Evolutionary conservation across 2,329 filamentous ascomycete species (phyloP).

Genomic region (Aspergillus candidus): DNA sequence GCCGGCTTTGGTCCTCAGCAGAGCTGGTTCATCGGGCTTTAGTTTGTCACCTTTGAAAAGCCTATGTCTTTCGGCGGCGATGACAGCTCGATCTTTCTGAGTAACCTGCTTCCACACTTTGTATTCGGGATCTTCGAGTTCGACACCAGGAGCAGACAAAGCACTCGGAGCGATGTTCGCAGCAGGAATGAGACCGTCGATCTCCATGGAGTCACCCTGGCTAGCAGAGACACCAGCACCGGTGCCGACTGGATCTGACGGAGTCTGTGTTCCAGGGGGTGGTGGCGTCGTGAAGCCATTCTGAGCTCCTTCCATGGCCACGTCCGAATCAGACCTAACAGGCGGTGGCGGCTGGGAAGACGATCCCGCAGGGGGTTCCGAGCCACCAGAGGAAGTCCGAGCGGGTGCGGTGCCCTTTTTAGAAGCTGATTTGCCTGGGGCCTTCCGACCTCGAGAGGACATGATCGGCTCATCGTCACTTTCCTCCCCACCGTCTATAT

Average conservation of each 20-base stretch:
- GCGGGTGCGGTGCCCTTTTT: conserved; percentile 59
- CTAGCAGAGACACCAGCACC: conserved; percentile 55
- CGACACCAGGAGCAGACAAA: conserved; percentile 65
- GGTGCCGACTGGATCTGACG: conserved; percentile 63
- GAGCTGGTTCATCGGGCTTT: conserved; percentile 79
- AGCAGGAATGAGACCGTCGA: conserved; percentile 60
- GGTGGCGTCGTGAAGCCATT: conserved; percentile 84
- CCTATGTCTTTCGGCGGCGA: conserved; percentile 77
- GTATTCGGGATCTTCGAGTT: conserved; percentile 83
- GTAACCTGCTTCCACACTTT: conserved; percentile 99
- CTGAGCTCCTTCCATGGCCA: conserved; percentile 63
- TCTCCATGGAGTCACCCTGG: conserved; percentile 79
- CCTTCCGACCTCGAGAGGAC: conserved; percentile 88
- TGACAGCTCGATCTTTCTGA: conserved; percentile 84
- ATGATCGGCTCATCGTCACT: conserved; percentile 98
- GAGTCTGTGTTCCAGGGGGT: conserved; percentile 69
- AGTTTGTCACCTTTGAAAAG: conserved; percentile 81
- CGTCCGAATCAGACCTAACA: conserved; percentile 65
- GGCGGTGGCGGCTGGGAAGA: conserved; percentile 46
- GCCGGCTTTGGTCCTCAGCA: conserved; percentile 75
- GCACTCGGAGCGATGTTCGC: conserved; percentile 63
- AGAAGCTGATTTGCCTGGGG: conserved; percentile 66
- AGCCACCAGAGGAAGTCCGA: conserved; percentile 67
- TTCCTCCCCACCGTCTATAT: conserved; percentile 78
- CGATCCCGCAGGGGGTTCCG: conserved; percentile 63